Evolutionary conservation across 768 basidiomycete genomes (phyloP).

Genomic region (Podaxis sp.): DNA sequence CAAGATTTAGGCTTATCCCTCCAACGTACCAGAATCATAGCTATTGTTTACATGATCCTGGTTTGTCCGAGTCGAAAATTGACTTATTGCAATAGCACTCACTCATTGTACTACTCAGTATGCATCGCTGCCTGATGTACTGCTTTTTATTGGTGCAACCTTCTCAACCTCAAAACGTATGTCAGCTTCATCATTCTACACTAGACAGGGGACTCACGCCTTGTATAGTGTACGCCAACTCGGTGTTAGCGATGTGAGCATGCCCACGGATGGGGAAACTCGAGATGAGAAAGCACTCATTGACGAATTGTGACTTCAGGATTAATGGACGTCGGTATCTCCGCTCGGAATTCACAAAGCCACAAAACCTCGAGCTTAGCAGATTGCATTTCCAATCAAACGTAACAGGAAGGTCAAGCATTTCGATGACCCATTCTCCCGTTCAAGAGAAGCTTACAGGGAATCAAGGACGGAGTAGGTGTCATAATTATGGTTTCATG

Average conservation of each 20-base stretch:
- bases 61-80: background rate
- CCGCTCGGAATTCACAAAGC: conserved; percentile 2
- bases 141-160: conserved; percentile 11
- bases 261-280: background rate
- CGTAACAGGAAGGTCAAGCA: background rate
- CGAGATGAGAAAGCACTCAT: background rate
- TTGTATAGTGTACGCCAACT: conserved; percentile 10
- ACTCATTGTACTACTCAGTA: background rate
- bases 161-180: conserved; percentile 13
- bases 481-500: background rate
- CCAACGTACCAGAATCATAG: background rate
- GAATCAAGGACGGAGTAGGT: background rate
- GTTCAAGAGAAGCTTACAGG: background rate
- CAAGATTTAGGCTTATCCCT: background rate
- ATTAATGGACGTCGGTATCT: conserved; percentile 13
- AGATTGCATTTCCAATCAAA: background rate
- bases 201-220: background rate
- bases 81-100: background rate
- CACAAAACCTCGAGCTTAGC: conserved; percentile 6
- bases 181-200: background rate
- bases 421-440: background rate
- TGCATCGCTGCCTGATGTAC: conserved; percentile 3
- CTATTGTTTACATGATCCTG: conserved; percentile 11
- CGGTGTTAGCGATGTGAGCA: conserved; percentile 14
- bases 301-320: background rate